A percentile compares a stretch with the other conserved stretches of the same genome.
Evolutionary conservation across 768 basidiomycete species (phyloP).

Genomic region (Amyloporia xantha): DNA sequence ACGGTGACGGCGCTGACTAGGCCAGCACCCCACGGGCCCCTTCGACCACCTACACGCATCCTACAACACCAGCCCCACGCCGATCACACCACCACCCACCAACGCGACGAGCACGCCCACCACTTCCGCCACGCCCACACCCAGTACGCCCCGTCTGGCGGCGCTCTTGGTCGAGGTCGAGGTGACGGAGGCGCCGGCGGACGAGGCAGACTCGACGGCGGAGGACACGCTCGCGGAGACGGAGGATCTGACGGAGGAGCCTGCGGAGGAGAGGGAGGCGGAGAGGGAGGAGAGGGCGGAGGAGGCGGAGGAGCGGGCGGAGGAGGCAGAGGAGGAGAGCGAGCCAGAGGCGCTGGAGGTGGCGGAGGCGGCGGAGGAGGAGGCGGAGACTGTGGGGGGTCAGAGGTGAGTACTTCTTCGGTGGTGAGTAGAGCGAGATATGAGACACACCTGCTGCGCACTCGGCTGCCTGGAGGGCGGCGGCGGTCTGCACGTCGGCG

Average conservation of each 20-base stretch:
- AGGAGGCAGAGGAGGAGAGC: no score
- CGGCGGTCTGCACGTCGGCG: constrained; percentile 25
- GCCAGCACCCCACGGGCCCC: no score
- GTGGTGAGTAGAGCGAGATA: not conserved
- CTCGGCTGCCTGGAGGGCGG: constrained; percentile 23
- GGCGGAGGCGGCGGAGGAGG: not conserved
- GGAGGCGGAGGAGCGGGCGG: not conserved
- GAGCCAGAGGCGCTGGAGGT: no score
- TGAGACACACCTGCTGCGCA: constrained; percentile 27
- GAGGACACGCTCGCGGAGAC: constrained; percentile 5
- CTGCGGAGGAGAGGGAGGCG: constrained; percentile 2
- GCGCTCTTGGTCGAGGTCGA: not conserved
- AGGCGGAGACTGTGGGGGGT: constrained; percentile 6
- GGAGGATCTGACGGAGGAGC: constrained; percentile 1
- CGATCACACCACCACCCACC: no score
- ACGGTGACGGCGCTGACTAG: no score
- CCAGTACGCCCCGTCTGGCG: not conserved
- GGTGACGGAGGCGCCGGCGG: not conserved
- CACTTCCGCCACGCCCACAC: not conserved
- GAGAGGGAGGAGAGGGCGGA: not conserved
- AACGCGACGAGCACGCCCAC: not conserved
- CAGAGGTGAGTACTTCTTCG: not conserved
- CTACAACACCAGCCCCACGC: not conserved
- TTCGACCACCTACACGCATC: no score
- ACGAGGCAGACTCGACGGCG: constrained; percentile 1